Conservation (phyloP, 1,284 basidiomycete species). For the Phellinidium pouzarii region DNA sequence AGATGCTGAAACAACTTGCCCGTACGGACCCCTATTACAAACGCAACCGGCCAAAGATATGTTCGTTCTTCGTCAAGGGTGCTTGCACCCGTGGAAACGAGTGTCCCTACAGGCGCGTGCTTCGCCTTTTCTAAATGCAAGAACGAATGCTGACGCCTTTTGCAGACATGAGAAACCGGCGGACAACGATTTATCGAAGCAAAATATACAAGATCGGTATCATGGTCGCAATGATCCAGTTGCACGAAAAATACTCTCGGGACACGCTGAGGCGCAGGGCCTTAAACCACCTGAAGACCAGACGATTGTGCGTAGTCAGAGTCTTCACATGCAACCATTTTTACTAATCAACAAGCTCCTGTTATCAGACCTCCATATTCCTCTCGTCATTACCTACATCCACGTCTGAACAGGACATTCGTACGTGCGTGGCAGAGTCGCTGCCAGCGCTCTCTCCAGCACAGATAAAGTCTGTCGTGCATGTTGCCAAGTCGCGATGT, state of each 20-base stretch:
- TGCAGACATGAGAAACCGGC: conserved; percentile 81
- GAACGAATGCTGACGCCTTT: conserved; percentile 5
- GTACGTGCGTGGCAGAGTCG: conserved; percentile 67
- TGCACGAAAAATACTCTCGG: conserved; percentile 77
- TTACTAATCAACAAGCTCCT: conserved; percentile 3
- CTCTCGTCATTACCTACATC: conserved; percentile 75
- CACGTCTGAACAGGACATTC: conserved; percentile 73
- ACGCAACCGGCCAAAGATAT: conserved; percentile 89
- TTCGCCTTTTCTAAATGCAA: background rate
- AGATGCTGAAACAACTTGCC: conserved; percentile 92
- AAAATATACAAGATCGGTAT: conserved; percentile 90
- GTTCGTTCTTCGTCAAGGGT: conserved; percentile 95
- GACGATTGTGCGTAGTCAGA: conserved; percentile 58
- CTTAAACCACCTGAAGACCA: conserved; percentile 86
- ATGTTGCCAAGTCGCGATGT: conserved; percentile 83
- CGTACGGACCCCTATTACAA: conserved; percentile 96
- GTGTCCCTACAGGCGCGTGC: conserved; percentile 78
- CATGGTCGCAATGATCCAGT: conserved; percentile 89
- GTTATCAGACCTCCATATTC: conserved; percentile 79
- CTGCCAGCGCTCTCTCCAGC: conserved; percentile 64
- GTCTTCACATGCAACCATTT: background rate
- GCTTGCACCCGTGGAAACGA: conserved; percentile 87
- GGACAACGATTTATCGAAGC: conserved; percentile 78
- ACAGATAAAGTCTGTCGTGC: conserved; percentile 76
- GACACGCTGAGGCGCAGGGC: conserved; percentile 71